Evolutionary conservation across 495 filamentous ascomycete species (phyloP).

Genomic region (Opeltia flavorubescens): DNA sequence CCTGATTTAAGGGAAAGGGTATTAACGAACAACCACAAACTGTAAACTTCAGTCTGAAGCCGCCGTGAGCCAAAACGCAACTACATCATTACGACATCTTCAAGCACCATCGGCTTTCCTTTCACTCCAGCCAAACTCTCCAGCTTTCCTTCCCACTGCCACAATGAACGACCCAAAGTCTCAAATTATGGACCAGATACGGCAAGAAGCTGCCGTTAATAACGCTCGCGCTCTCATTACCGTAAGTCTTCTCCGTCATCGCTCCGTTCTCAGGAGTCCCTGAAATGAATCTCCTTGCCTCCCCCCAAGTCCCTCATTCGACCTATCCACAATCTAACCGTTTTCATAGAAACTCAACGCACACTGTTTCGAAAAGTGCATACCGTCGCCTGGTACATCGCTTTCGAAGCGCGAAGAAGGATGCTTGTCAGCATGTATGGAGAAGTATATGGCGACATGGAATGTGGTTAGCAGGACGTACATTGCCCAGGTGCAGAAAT

Average conservation of each 20-base stretch:
- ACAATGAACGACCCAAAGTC: slow-evolving; percentile 43
- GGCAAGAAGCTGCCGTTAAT: slow-evolving; percentile 54
- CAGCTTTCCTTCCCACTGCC: no score
- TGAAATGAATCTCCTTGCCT: neutral
- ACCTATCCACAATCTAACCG: no score
- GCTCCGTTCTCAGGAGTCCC: neutral
- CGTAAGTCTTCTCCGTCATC: slow-evolving; percentile 30
- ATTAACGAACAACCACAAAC: no score
- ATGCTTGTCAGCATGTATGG: slow-evolving; percentile 82
- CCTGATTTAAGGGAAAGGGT: neutral
- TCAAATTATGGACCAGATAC: slow-evolving; percentile 57
- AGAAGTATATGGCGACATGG: slow-evolving; percentile 95
- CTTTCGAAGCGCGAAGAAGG: slow-evolving; percentile 57
- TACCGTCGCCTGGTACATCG: slow-evolving; percentile 68
- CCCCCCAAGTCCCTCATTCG: neutral
- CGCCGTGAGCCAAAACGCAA: neutral
- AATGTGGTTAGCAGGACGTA: slow-evolving; percentile 70
- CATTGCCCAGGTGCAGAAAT: slow-evolving; percentile 54
- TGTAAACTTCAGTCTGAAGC: no score
- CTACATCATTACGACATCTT: neutral
- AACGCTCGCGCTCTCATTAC: slow-evolving; percentile 66
- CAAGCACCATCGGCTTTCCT: no score
- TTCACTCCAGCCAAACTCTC: no score
- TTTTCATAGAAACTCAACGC: slow-evolving; percentile 90
- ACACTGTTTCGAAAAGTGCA: slow-evolving; percentile 88